Evolutionary conservation across 1,139 yeast species (phyloP).

Genomic region (Sugiyamaella grinbergsii): DNA sequence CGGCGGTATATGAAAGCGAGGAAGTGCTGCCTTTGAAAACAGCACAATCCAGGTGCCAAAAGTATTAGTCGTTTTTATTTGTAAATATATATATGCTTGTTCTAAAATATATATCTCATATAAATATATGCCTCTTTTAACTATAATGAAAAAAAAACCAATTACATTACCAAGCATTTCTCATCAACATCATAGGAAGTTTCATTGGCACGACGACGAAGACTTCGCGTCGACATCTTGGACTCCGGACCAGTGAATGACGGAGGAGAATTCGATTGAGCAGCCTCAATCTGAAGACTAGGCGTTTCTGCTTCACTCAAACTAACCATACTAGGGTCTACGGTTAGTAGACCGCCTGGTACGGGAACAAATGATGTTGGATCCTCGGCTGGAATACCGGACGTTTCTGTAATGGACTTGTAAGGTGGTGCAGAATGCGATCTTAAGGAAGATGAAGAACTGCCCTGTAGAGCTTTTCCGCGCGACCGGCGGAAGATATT

Average conservation of each 20-base stretch:
- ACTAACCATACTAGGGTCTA: background rate
- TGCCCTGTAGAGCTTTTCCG: slow-evolving; percentile 3
- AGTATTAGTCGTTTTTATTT: no score
- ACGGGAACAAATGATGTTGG: background rate
- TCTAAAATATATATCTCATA: no score
- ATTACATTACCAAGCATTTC: slow-evolving; percentile 19
- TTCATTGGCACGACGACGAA: slow-evolving; percentile 17
- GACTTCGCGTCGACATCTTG: slow-evolving; percentile 9
- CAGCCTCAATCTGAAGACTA: background rate
- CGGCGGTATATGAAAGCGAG: no score
- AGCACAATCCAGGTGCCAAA: no score
- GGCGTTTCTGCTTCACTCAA: background rate
- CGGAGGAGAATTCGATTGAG: background rate
- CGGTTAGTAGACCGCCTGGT: background rate
- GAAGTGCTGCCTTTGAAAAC: no score
- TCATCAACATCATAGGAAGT: slow-evolving; percentile 22
- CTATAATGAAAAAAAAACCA: background rate
- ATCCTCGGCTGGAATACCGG: background rate
- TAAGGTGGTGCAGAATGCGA: slow-evolving; percentile 20
- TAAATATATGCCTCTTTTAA: slow-evolving; percentile 1
- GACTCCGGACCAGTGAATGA: background rate
- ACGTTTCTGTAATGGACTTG: slow-evolving; percentile 3
- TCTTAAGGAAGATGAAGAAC: slow-evolving; percentile 7
- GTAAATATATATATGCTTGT: no score
- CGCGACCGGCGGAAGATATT: slow-evolving; percentile 12